Percentiles rank a stretch among this genome's conserved stretches.
These are phyloP conservation scores for Hymenoscyphus scutula DNA, from an alignment of 2,329 filamentous ascomycete species.

Conservation along the genomic window DNA sequence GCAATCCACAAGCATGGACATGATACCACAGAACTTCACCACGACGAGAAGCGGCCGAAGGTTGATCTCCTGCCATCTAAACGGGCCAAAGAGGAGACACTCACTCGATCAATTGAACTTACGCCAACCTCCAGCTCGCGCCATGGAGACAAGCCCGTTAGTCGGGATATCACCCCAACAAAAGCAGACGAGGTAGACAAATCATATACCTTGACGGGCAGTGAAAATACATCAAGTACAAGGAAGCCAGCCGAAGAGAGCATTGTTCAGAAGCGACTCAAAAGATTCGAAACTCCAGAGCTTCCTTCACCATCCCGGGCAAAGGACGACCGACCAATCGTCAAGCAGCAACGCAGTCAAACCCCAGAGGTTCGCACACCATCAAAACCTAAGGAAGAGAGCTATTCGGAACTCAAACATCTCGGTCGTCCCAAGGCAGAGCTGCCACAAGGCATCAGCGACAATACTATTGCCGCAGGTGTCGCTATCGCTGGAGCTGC, in stretches of 20 bases:
- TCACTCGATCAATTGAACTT: slow-evolving; percentile 7
- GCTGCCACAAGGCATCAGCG: slow-evolving; percentile 25
- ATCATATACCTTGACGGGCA: neutral
- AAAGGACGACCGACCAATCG: slow-evolving; percentile 13
- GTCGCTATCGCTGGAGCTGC: slow-evolving; percentile 29
- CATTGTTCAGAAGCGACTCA: slow-evolving; percentile 9
- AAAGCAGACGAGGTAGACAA: neutral
- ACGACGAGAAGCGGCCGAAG: slow-evolving; percentile 11
- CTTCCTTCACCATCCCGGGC: slow-evolving; percentile 3
- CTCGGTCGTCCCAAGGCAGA: slow-evolving; percentile 27
- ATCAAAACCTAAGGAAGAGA: slow-evolving; percentile 26
- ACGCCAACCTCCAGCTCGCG: slow-evolving; percentile 1
- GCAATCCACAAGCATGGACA: slow-evolving; percentile 24
- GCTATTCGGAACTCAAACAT: slow-evolving; percentile 31
- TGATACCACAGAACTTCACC: slow-evolving; percentile 12
- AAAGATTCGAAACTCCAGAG: slow-evolving; percentile 13
- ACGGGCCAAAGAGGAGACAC: slow-evolving; percentile 12
- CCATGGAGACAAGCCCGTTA: slow-evolving; percentile 1
- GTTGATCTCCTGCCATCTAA: slow-evolving; percentile 37
- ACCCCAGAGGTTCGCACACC: slow-evolving; percentile 20
- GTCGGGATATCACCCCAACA: slow-evolving; percentile 7
- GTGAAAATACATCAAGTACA: neutral
- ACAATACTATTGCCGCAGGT: slow-evolving; percentile 26
- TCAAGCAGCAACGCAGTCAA: slow-evolving; percentile 30
- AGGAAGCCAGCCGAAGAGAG: slow-evolving; percentile 9